These are phyloP conservation scores for Bacidia rubella DNA, from an alignment of 495 filamentous ascomycete genomes.

Conservation along the genomic window DNA sequence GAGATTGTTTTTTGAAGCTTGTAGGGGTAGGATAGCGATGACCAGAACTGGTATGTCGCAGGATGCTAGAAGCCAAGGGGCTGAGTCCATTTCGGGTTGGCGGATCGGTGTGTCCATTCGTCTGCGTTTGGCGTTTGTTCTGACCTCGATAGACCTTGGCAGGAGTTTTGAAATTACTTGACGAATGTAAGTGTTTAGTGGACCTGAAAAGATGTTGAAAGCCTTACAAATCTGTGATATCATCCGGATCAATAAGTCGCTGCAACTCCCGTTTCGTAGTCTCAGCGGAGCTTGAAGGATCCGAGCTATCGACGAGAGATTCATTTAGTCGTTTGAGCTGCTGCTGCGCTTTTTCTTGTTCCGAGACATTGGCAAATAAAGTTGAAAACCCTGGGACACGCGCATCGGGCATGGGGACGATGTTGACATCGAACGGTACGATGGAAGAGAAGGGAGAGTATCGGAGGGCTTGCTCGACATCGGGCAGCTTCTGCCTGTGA, in stretches of 20 bases:
- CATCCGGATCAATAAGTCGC: constrained; percentile 50
- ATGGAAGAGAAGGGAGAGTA: constrained; percentile 87
- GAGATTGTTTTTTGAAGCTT: constrained; percentile 16
- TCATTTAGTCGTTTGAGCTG: constrained; percentile 37
- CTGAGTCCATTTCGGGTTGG: constrained; percentile 28
- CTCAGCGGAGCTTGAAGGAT: constrained; percentile 17
- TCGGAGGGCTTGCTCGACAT: constrained; percentile 73
- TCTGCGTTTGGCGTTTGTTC: constrained; percentile 4
- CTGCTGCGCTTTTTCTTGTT: constrained; percentile 29
- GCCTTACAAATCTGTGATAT: constrained; percentile 62
- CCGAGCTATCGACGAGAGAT: constrained; percentile 24
- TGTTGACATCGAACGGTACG: constrained; percentile 60
- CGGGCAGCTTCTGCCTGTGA: constrained; percentile 30
- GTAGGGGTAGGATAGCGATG: constrained; percentile 29
- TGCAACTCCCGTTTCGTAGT: constrained; percentile 51
- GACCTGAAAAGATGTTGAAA: constrained; percentile 6
- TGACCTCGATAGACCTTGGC: constrained; percentile 18
- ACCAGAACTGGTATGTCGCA: constrained; percentile 21
- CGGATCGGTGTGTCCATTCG: constrained; percentile 8
- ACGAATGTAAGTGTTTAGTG: constrained; percentile 16
- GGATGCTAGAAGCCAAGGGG: constrained; percentile 44
- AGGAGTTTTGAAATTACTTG: constrained; percentile 57
- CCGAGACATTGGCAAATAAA: constrained; percentile 21
- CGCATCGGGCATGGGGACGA: constrained; percentile 56
- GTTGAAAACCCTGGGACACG: constrained; percentile 36